Conservation (phyloP, 176 grass and related monocot genomes). For the Aechmea fasciata region DNA sequence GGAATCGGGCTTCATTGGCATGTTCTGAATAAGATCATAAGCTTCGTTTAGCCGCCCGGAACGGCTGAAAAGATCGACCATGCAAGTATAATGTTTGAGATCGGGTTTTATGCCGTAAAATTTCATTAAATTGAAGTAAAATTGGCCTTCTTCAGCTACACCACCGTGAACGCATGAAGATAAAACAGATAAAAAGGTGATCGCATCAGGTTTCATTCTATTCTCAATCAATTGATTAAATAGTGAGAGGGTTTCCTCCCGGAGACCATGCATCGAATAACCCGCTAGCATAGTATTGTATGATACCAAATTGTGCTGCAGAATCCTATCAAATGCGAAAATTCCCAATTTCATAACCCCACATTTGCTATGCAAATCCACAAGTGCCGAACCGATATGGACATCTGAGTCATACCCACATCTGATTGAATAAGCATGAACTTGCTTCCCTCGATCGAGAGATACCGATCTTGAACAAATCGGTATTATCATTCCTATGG, state of each 20-base stretch:
- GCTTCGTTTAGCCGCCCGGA: constrained; percentile 21
- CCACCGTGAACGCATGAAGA: constrained; percentile 23
- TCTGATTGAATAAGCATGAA: constrained; percentile 29
- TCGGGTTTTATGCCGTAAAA: constrained; percentile 19
- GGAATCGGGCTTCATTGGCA: constrained; percentile 22
- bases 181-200: constrained; percentile 28
- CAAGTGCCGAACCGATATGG: constrained; percentile 20
- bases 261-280: constrained; percentile 23
- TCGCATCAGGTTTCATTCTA: constrained; percentile 14
- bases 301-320: constrained; percentile 23
- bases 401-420: constrained; percentile 26
- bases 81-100: constrained; percentile 27
- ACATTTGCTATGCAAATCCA: constrained; percentile 32
- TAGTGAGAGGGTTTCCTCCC: constrained; percentile 17
- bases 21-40: constrained; percentile 17
- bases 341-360: constrained; percentile 10
- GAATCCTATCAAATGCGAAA: constrained; percentile 22
- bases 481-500: constrained; percentile 20
- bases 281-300: constrained; percentile 25
- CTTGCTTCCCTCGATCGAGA: constrained; percentile 24
- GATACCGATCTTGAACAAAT: constrained; percentile 26
- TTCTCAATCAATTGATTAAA: constrained; percentile 15
- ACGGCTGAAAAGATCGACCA: constrained; percentile 26
- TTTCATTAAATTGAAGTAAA: constrained; percentile 25
- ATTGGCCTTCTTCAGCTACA: constrained; percentile 12